Evolutionary conservation across 345 rosid species (phyloP).

Genomic region (Brassica incana): DNA sequence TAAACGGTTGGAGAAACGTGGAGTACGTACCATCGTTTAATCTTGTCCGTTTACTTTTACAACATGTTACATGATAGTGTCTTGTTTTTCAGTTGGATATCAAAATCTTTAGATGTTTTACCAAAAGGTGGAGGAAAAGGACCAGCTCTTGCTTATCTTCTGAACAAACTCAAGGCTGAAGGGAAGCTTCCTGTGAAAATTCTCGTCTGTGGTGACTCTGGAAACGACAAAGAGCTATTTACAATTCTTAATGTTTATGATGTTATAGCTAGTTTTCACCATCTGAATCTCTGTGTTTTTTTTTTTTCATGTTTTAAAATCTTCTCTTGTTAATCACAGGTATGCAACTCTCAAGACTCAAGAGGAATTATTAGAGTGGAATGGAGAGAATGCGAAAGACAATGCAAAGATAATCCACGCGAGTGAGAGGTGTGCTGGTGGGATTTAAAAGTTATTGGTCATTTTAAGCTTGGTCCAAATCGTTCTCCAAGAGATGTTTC

Average conservation of each 20-base stretch:
- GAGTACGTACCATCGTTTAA: conserved; percentile 48
- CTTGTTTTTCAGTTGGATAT: conserved; percentile 61
- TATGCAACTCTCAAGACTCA: conserved; percentile 68
- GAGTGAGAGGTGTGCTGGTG: conserved; percentile 83
- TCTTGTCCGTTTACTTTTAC: background rate
- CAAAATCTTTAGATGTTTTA: conserved; percentile 84
- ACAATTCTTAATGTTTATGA: conserved; percentile 83
- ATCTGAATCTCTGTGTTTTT: background rate
- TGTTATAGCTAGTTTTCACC: conserved; percentile 63
- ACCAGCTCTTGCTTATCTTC: conserved; percentile 90
- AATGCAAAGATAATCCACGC: conserved; percentile 77
- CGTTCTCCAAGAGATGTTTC: conserved; percentile 71
- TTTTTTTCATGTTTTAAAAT: background rate
- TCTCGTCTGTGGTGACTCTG: conserved; percentile 96
- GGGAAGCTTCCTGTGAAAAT: conserved; percentile 70
- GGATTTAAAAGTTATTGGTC: conserved; percentile 86
- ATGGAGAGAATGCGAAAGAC: conserved; percentile 70
- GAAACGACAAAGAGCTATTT: conserved; percentile 91
- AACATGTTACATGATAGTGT: background rate
- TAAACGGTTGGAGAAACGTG: conserved; percentile 56
- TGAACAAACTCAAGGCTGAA: conserved; percentile 60
- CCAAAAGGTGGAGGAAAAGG: conserved; percentile 96
- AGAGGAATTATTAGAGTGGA: conserved; percentile 92
- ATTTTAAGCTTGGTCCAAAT: conserved; percentile 45
- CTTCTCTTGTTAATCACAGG: conserved; percentile 42